Evolutionary conservation across 495 filamentous ascomycete genomes (phyloP).

Genomic region (Hypoxylon rickii): DNA sequence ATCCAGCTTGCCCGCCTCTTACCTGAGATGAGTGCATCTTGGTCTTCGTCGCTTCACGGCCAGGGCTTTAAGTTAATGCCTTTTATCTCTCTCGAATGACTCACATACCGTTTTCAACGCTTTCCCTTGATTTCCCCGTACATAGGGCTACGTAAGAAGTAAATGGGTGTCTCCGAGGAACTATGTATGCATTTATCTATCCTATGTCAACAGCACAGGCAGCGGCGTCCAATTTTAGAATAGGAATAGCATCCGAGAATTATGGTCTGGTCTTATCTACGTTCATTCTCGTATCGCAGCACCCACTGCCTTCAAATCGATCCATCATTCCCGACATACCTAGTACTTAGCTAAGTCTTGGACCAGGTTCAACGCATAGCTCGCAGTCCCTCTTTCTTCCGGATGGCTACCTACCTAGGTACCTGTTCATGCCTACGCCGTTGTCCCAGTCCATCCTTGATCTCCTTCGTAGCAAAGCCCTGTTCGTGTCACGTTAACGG

Average conservation of each 20-base stretch:
- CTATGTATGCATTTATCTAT: not conserved
- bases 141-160: conserved; percentile 11
- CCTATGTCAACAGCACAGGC: conserved; percentile 5
- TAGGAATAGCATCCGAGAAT: conserved; percentile 7
- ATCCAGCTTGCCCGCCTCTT: not conserved
- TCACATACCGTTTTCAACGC: conserved; percentile 23
- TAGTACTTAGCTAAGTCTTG: too few relatives aligned
- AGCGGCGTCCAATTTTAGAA: conserved; percentile 28
- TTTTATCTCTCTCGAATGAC: conserved; percentile 28
- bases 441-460: too few relatives aligned
- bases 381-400: conserved; percentile 12
- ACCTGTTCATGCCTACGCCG: too few relatives aligned
- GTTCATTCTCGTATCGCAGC: too few relatives aligned
- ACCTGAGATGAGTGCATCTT: not conserved
- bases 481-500: conserved; percentile 17
- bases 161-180: not conserved
- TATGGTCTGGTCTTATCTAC: too few relatives aligned
- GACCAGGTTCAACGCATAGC: not conserved
- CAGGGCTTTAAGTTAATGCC: conserved; percentile 12
- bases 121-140: conserved; percentile 15
- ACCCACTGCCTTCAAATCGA: too few relatives aligned
- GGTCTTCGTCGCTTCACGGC: conserved; percentile 1
- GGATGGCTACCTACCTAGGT: too few relatives aligned
- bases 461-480: too few relatives aligned
- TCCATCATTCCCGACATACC: too few relatives aligned